These are phyloP conservation scores for Acacia acuminata DNA, from an alignment of 306 rosid genomes.

Conservation along the genomic window DNA sequence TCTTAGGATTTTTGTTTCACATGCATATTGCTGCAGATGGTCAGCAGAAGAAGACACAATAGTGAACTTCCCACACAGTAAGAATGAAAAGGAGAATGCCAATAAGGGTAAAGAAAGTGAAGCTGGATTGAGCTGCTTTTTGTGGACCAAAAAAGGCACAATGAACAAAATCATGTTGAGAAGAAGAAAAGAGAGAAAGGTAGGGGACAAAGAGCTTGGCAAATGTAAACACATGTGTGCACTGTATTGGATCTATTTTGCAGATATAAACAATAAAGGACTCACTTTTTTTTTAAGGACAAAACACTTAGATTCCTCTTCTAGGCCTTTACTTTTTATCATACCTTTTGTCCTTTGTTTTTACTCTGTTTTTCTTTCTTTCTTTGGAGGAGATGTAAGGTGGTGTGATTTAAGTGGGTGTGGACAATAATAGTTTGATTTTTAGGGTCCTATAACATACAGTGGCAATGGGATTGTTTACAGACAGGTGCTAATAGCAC, in stretches of 20 bases:
- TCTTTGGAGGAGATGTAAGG: not conserved
- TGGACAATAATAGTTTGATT: not conserved
- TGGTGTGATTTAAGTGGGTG: not conserved
- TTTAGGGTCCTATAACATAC: constrained; percentile 15
- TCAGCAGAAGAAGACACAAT: constrained; percentile 26
- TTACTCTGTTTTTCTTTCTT: not conserved
- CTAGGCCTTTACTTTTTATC: constrained; percentile 8
- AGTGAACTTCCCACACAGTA: constrained; percentile 31
- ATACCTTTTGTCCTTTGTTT: not conserved
- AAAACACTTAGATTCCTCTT: not conserved
- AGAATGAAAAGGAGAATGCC: constrained; percentile 31
- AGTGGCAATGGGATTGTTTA: not conserved
- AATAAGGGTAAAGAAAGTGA: constrained; percentile 17
- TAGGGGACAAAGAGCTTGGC: not conserved
- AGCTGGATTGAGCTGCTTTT: constrained; percentile 13
- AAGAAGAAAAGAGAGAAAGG: not conserved
- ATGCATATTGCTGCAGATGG: constrained; percentile 13
- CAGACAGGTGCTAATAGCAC: not conserved
- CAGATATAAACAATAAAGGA: not conserved
- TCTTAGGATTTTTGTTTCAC: not conserved
- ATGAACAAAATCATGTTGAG: not conserved
- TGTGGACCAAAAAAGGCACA: not conserved
- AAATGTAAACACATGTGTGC: constrained; percentile 2
- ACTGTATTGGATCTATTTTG: not conserved
- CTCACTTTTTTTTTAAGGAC: not conserved